Evolutionary conservation across 805 yeast species (phyloP).

Genomic region (Saturnispora silvae): DNA sequence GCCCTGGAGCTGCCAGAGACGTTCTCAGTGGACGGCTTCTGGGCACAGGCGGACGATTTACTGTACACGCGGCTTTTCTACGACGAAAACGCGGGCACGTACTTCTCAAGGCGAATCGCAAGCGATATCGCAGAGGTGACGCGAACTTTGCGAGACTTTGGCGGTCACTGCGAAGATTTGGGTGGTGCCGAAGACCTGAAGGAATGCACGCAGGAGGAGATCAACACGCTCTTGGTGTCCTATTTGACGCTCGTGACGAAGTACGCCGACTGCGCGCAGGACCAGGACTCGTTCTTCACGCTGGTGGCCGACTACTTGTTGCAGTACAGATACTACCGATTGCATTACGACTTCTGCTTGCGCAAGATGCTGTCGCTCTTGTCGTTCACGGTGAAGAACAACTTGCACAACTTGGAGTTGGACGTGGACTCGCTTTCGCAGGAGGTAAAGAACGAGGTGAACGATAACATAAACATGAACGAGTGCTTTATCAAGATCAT

Average conservation of each 20-base stretch:
- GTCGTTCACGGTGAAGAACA: slow-evolving; percentile 22
- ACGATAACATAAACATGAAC: slow-evolving; percentile 17
- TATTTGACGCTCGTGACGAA: slow-evolving; percentile 24
- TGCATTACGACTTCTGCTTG: slow-evolving; percentile 34
- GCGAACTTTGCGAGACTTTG: slow-evolving; percentile 3
- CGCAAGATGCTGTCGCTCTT: slow-evolving; percentile 39
- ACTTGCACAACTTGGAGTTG: slow-evolving; percentile 16
- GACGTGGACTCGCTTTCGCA: slow-evolving; percentile 13
- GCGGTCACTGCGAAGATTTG: not conserved
- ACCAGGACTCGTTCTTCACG: slow-evolving; percentile 17
- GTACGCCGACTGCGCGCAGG: slow-evolving; percentile 18
- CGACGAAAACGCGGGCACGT: slow-evolving; percentile 17
- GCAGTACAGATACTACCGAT: slow-evolving; percentile 23
- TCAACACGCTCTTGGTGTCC: slow-evolving; percentile 27
- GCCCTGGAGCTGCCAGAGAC: too few species aligned
- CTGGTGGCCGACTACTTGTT: slow-evolving; percentile 20
- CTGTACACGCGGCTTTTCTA: slow-evolving; percentile 21
- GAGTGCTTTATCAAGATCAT: slow-evolving; percentile 24
- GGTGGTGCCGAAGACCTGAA: slow-evolving; percentile 10
- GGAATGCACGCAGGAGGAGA: slow-evolving; percentile 22
- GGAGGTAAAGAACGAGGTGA: slow-evolving; percentile 15
- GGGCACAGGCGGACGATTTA: slow-evolving; percentile 25
- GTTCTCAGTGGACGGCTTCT: slow-evolving; percentile 18
- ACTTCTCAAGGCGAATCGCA: slow-evolving; percentile 15
- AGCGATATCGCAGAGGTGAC: not conserved